Evolutionary conservation across 257 asterid species (phyloP), one percentile per base, ranked within the genome.

Genomic region (Handroanthus guayacan): DNA sequence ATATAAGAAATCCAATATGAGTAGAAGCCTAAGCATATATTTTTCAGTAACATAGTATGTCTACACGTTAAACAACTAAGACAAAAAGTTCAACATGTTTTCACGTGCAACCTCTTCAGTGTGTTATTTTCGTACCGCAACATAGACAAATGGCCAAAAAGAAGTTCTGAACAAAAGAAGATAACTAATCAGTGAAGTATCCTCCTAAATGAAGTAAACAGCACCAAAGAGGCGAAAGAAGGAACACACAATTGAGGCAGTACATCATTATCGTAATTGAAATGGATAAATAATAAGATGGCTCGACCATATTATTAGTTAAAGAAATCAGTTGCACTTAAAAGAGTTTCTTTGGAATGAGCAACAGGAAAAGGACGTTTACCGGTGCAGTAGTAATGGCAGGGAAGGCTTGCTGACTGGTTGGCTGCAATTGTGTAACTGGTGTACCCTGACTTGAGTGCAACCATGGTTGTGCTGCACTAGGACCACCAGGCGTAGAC

Each of bases 381-480:
- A 92, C 97, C 12, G 78, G 70, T 47, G 72, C 76, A 18, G 95
- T 38, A 48, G 89, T 75, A 75, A 85, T 56, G n/a, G 79, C 16
- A 57, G 84, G 80, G 45, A 78, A 67, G 45, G 83, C 68, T 80
- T 82, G 93, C 81, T 79, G 86, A 74, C 60, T 72, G 75, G 86
- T 75, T 66, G 81, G 97, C 81, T 81, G 97, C 80, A 79, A 62
- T 20, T 91, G 95, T 78, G 93, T 83, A 82, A 63, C 86, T 25
- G 91, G 74, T 10, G 92, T 81, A 78, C 81, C 81, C 75, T 88
- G 99, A 89, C 74, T 79, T 48, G 94, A 83, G 41, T 86, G 90
- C 82, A 87, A 51, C 98, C 96, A 91, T 14, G 89, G 88, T 52
- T 91, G 98, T 10, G 82, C 86, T 13, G 86, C 90, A 25, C 81